Conservation (phyloP, 306 rosid species). For the Cucumis sativus region DNA sequence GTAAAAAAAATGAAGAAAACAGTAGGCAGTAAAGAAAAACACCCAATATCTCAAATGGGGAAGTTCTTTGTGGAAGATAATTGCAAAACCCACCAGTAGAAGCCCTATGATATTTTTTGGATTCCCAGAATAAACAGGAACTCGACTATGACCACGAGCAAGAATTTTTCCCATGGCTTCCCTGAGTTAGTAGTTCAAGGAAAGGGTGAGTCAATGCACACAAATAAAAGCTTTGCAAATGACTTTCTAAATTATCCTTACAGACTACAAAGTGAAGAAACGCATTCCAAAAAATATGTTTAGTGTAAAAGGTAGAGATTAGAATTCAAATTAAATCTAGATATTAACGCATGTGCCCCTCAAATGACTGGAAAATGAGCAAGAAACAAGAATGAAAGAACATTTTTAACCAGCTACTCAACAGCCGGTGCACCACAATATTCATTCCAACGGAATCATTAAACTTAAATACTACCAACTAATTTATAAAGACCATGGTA, state of each 20-base stretch:
- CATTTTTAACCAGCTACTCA: neutral
- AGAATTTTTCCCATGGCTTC: constrained; percentile 97
- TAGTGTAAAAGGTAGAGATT: neutral
- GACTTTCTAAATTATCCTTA: neutral
- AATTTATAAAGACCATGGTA: neutral
- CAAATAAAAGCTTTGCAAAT: neutral
- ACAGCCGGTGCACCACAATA: neutral
- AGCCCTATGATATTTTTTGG: constrained; percentile 87
- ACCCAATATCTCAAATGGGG: neutral
- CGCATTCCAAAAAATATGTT: neutral
- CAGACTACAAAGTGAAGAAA: neutral
- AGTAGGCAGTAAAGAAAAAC: neutral
- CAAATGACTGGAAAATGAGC: neutral
- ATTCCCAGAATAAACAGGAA: constrained; percentile 92
- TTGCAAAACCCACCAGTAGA: constrained; percentile 36
- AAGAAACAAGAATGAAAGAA: neutral
- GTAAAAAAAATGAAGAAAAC: neutral
- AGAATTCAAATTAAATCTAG: neutral
- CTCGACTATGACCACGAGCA: constrained; percentile 96
- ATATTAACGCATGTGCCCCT: no score
- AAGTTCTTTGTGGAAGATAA: neutral
- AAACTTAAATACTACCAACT: neutral
- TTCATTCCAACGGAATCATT: neutral
- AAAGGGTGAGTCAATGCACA: neutral
- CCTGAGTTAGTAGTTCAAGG: constrained; percentile 31